These are phyloP conservation scores for Neofusicoccum kwambonambiense DNA, from an alignment of 2,329 filamentous ascomycete genomes.

Conservation along the genomic window DNA sequence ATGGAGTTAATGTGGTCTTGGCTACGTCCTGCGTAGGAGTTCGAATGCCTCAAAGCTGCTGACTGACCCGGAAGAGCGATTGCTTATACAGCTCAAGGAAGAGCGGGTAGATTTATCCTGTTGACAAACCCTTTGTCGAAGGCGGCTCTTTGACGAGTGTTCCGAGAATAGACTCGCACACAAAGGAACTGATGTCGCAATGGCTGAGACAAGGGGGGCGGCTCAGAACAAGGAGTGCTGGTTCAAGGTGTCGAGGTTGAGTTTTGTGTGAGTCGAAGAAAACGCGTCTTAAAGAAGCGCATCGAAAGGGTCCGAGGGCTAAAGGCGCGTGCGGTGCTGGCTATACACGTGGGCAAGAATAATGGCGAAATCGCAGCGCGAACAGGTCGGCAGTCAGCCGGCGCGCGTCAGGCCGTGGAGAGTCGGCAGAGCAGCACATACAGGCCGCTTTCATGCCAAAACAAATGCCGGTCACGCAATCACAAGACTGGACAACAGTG, in stretches of 20 bases:
- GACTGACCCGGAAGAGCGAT: neutral
- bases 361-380: neutral
- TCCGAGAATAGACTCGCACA: neutral
- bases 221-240: neutral
- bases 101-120: neutral
- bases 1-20: neutral
- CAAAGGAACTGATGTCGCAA: neutral
- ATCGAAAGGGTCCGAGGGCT: neutral
- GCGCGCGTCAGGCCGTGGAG: neutral
- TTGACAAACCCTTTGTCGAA: neutral
- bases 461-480: too few relatives aligned
- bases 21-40: slow-evolving; percentile 13
- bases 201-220: neutral
- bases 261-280: neutral
- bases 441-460: too few relatives aligned
- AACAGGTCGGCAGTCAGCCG: neutral
- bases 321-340: neutral
- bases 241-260: neutral
- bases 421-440: neutral
- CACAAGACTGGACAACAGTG: too few relatives aligned
- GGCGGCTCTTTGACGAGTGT: neutral
- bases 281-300: neutral
- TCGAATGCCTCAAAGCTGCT: neutral
- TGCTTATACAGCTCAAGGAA: neutral
- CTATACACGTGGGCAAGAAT: neutral